Evolutionary conservation across 78 protist genomes (phyloP), one percentile per base, ranked within the genome.

Genomic region (Planoprotostelium fungivorum): DNA sequence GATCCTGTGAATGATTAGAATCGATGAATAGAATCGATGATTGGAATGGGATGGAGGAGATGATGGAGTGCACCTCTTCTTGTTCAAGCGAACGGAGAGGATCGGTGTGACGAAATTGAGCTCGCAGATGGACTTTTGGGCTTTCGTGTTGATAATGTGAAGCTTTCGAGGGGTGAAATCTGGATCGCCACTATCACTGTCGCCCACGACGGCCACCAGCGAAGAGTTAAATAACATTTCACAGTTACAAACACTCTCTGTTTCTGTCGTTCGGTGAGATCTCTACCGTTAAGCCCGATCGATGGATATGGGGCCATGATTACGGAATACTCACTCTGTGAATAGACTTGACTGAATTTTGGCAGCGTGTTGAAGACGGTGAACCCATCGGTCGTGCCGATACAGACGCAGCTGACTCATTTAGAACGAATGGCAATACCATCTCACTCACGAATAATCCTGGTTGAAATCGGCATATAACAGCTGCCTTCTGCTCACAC

Each of bases 151-250:
- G 84, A 93, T 93, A 31, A 95, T 90, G 9, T 93, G 89, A 25
- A 95, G 63, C 34, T 89, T 85, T 38, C 97, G 89, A 35, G 94
- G 97, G 23, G 92, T 83, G 34, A 88, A 90, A 36, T 90, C 85
- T 31, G 97, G 96, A 23, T 93, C 90, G 34, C 86, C 89, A n/a
- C n/a, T n/a, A n/a, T n/a, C n/a, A 28, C 99, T 98, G 37, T 96
- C 98, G 86, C 99, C 98, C 0, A 98, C 99, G 31, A 95, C 88
- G 29, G 98, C 98, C 25, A 98, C 95, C 37, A 98, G 94, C 89
- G 96, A 95, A 51, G 98, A 96, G 31, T 98, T 93, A 93, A 97
- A 98, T 38, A 98, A 92, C 99, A 98, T 98, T 86, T 98, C 99
- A 0, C 96, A 95, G 16, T 93, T 34, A 28, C 98, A 97, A 37